phyloP scores from a whole-genome alignment of 768 basidiomycete genomes.

The Agaricus subrufescens region DNA sequence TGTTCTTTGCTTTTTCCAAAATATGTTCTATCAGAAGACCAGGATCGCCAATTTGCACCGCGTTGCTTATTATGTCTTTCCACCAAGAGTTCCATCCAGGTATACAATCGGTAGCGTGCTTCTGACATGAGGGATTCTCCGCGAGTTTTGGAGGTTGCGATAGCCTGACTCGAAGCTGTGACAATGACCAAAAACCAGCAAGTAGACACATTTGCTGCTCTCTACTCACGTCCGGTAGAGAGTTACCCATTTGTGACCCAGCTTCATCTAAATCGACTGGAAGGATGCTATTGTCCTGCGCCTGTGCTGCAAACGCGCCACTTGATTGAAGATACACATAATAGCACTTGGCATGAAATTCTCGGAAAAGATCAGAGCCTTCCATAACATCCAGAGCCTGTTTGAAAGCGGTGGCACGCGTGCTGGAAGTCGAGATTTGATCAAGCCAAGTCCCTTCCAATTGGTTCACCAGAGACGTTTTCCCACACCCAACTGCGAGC shows the following conservation, averaged over 20 bases:
- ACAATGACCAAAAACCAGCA: constrained; percentile 1
- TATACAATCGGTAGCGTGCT: background rate
- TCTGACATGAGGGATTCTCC: background rate
- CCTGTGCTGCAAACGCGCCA: background rate
- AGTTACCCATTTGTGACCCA: background rate
- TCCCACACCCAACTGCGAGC: background rate
- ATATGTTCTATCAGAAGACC: background rate
- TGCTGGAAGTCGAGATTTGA: background rate
- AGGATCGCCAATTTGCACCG: background rate
- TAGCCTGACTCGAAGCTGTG: background rate
- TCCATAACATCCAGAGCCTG: background rate
- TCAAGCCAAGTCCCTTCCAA: background rate
- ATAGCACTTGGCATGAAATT: background rate
- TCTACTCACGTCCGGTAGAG: background rate
- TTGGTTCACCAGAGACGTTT: background rate
- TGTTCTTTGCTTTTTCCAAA: too few relatives aligned
- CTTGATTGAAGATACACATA: background rate
- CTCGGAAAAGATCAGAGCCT: background rate
- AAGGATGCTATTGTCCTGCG: too few relatives aligned
- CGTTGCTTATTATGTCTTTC: background rate
- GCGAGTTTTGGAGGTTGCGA: background rate
- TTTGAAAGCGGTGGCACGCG: background rate
- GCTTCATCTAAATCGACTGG: too few relatives aligned
- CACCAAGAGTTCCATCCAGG: background rate
- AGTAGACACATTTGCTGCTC: background rate